phyloP scores from a whole-genome alignment of 345 rosid genomes.

The Melaleuca quinquenervia region DNA sequence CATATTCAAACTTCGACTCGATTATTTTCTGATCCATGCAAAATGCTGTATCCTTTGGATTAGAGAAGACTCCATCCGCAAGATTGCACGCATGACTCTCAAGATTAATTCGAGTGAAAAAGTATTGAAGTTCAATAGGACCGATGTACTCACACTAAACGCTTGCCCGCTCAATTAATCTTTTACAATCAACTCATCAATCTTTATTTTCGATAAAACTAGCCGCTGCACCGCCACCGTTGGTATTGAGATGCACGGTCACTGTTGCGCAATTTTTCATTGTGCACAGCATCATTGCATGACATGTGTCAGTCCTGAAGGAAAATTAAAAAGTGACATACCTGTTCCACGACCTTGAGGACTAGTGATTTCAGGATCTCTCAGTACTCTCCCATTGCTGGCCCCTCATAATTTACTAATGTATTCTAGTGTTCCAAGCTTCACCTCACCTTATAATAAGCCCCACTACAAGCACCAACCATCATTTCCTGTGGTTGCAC shows the following conservation, averaged over 20 bases:
- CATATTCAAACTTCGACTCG: background rate
- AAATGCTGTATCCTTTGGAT: background rate
- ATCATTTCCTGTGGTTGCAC: background rate
- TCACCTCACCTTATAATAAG: background rate
- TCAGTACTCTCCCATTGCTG: background rate
- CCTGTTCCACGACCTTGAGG: background rate
- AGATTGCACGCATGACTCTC: background rate
- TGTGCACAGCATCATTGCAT: background rate
- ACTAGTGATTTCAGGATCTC: background rate
- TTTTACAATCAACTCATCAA: background rate
- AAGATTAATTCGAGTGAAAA: background rate
- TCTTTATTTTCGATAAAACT: background rate
- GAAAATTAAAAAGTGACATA: background rate
- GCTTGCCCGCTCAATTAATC: background rate
- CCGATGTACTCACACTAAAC: background rate
- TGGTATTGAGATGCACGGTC: background rate
- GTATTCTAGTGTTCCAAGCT: background rate
- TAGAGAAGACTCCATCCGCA: background rate
- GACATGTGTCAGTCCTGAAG: background rate
- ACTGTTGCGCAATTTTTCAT: background rate
- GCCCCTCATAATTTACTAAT: background rate
- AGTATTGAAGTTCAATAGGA: background rate
- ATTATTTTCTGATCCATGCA: background rate
- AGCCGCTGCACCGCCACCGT: background rate
- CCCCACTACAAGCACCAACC: background rate